Base-by-base conservation (phyloP, 2,329 filamentous ascomycete genomes). In the Colletotrichum melonis region DNA sequence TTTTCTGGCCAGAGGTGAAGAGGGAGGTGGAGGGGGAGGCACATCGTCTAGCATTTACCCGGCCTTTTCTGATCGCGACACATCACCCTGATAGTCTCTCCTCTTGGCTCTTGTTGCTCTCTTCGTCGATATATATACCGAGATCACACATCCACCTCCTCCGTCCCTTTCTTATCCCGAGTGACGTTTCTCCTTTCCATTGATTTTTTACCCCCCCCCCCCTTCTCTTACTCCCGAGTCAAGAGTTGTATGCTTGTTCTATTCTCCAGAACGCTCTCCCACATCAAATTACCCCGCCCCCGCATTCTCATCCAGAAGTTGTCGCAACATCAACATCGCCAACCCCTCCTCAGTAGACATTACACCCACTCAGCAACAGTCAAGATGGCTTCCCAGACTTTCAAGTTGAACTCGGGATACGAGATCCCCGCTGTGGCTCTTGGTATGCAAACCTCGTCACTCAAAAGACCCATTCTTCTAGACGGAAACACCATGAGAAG, bases 341-440 rank as follows among this genome's bases (percentile, higher is more conserved):
- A 28, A 60, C n/a, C 62, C 24, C 54, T 46, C 35, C 54, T 46
- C 22, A 46, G 52, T 79, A 67, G 19, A 12, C 9, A 19, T 30
- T 5, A 24, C 26, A 6, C 28, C 28, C 52, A 28, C 24, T 32
- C 35, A 11, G 32, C 22, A 30, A 30, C 30, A 14, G 22, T 42
- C 46, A 52, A 26, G 16, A 91, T 91, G 89, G 83, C 88, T 72
- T 85, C 86, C 76, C 85, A 87, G 75, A 86, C 84, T 26, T 92
- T 90, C 83, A 91, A 88, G 79, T 88, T 93, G 76, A 93, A 93
- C 85, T 92, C 86, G 49, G 91, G 91, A 72, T 83, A 86, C 69
- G 84, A 89, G 75, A 92, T 93, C 74, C 91, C 91, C 62, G 89
- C 91, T 52, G 80, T 93, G 24, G 91, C 90, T 65, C 86, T 92